These are phyloP conservation scores for Zizania palustris DNA, from an alignment of 202 grass and related monocot genomes.

Conservation along the genomic window DNA sequence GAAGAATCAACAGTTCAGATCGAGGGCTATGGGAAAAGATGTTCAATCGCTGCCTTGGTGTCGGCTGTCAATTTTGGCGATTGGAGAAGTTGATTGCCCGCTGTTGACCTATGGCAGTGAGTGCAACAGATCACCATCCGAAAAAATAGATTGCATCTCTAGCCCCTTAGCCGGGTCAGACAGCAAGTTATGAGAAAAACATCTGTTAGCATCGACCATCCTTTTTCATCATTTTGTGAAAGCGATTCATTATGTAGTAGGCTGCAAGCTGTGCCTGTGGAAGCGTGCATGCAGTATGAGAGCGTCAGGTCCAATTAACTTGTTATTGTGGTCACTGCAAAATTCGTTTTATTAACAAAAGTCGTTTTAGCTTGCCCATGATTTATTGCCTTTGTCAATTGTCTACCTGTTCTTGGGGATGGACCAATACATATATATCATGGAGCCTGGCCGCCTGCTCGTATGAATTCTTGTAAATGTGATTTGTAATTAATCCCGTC, in stretches of 20 bases:
- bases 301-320: conserved; percentile 43
- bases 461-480: too few species aligned
- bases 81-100: conserved; percentile 3
- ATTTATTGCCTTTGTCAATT: background rate
- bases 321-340: conserved; percentile 22
- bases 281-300: conserved; percentile 65
- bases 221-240: background rate
- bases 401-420: background rate
- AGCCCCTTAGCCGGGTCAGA: conserved; percentile 5
- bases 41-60: conserved; percentile 16
- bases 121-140: conserved; percentile 13
- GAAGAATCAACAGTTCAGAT: conserved; percentile 19
- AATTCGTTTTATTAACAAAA: conserved; percentile 30
- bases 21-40: background rate
- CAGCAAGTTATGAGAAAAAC: conserved; percentile 9
- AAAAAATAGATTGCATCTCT: conserved; percentile 7
- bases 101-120: conserved; percentile 26
- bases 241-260: conserved; percentile 31
- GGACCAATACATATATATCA: conserved; percentile 3
- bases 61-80: conserved; percentile 11
- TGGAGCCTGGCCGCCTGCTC: background rate
- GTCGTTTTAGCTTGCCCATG: background rate
- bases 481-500: too few species aligned
- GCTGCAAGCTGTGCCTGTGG: conserved; percentile 48
- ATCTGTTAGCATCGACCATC: background rate